These are phyloP conservation scores for Trametes polyzona DNA, from an alignment of 1,284 basidiomycete species.

Conservation along the genomic window DNA sequence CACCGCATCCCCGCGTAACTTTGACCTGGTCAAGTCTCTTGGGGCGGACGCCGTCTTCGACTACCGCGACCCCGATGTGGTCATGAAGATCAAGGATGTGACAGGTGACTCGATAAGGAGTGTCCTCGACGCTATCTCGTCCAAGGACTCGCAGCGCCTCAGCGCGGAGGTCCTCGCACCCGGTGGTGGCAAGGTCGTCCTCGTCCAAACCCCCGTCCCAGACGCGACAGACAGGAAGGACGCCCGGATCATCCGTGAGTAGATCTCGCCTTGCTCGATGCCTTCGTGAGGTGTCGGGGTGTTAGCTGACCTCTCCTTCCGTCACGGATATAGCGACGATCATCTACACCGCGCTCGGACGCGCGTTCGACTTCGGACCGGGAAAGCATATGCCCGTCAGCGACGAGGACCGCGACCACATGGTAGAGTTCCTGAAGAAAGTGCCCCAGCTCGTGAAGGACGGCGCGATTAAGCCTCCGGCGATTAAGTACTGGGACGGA, in stretches of 20 bases:
- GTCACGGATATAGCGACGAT: conserved; percentile 19
- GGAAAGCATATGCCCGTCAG: conserved; percentile 6
- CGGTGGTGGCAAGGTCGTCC: conserved; percentile 25
- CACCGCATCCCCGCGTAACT: conserved; percentile 45
- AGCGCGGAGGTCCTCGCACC: conserved; percentile 25
- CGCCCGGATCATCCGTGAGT: conserved; percentile 22
- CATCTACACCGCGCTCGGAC: conserved; percentile 30
- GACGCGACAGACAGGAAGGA: conserved; percentile 24
- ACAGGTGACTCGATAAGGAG: conserved; percentile 27
- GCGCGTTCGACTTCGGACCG: conserved; percentile 16
- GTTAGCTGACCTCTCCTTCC: not conserved
- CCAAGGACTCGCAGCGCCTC: conserved; percentile 21
- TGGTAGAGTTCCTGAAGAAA: conserved; percentile 30
- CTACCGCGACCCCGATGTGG: conserved; percentile 29
- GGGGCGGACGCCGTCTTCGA: conserved; percentile 47
- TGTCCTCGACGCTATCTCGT: conserved; percentile 29
- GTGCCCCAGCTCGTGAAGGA: conserved; percentile 27
- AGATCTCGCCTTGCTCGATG: too few relatives aligned
- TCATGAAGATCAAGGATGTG: conserved; percentile 28
- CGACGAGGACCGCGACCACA: conserved; percentile 23
- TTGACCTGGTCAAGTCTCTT: conserved; percentile 40
- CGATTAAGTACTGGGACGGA: conserved; percentile 29
- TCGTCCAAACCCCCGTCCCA: conserved; percentile 14
- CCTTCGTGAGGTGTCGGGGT: too few relatives aligned
- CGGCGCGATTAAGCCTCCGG: conserved; percentile 26